Evolutionary conservation across 139 green algal genomes (phyloP).

Genomic region (Chlamydomonas sphaeroides): DNA sequence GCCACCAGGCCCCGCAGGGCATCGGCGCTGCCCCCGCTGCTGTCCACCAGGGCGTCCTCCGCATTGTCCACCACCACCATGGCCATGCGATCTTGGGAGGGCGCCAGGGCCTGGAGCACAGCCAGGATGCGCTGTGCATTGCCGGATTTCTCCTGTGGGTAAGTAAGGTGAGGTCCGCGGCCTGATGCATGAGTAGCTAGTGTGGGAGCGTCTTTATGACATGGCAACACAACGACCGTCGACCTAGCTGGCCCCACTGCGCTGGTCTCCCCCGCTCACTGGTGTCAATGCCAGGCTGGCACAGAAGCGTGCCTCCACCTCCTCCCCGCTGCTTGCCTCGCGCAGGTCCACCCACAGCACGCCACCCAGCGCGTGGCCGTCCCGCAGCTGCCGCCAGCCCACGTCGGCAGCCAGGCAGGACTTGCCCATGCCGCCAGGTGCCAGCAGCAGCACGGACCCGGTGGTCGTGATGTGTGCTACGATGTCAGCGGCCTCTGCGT

Average conservation of each 20-base stretch:
- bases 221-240: neutral
- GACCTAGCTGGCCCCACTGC: neutral
- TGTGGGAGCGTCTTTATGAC: no score
- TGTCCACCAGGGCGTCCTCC: conserved; percentile 14
- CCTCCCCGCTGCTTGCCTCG: neutral
- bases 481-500: neutral
- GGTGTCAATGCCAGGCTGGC: neutral
- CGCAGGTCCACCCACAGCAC: conserved; percentile 36
- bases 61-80: conserved; percentile 22
- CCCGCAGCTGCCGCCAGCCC: conserved; percentile 1
- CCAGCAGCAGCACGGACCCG: conserved; percentile 5
- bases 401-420: conserved; percentile 36
- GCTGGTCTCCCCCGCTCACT: neutral
- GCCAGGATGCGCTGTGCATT: neutral
- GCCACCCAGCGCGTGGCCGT: neutral
- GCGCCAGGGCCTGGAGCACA: neutral
- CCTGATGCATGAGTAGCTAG: no score
- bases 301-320: conserved; percentile 22
- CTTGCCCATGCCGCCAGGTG: conserved; percentile 37
- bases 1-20: neutral
- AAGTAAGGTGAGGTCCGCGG: no score
- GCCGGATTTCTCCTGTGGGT: neutral
- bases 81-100: neutral
- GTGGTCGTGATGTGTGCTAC: neutral
- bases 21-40: neutral